Base-by-base conservation (phyloP, 192 early-diverging fungal genomes). In the Linderina pennispora region DNA sequence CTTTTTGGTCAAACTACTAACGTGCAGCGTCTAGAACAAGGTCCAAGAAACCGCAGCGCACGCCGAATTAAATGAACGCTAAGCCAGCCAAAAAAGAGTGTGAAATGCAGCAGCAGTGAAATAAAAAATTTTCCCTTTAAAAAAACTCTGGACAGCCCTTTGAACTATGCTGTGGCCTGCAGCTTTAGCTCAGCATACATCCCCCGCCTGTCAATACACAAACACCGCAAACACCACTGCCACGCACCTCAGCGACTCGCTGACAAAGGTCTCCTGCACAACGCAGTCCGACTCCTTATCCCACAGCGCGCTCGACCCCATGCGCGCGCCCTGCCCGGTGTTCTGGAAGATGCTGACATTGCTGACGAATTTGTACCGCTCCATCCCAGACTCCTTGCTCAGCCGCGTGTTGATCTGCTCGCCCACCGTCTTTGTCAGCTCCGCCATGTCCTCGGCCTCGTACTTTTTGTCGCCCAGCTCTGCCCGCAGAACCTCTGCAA, bases 291-390 rank as follows among this genome's bases (percentile, higher is more conserved):
- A 33, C 39, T 50, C 54, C 1, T 34, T 38, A 16, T 69, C 65
- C 58, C 58, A 62, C 21, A 53, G 24, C 25, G 49, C 24, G 40
- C 35, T 49, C 14, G 43, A 53, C 2, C 50, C 40, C 65, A 69
- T 69, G 36, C 48, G 53, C 4, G 65, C 49, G 31, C 58, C 65
- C 58, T 57, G 58, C 2, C 58, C 65, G 34, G 15, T 36, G 48
- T 48, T 50, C 50, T 69, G 43, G 16, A 62, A 58, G 21, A 69
- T 45, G 16, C 38, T 48, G 32, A 69, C 50, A 34, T 41, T 69
- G 36, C 49, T 57, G 16, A 69, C 40, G 23, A 57, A 47, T 50
- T 69, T 69, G 65, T 62, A 62, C 40, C 54, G 53, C 44, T 61
- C 58, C 53, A 51, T 11, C 18, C 54, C 65, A 9, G 54, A 23